These are phyloP conservation scores for Sordariomycetes sp. DNA, from an alignment of 2,329 filamentous ascomycete species.

Conservation along the genomic window DNA sequence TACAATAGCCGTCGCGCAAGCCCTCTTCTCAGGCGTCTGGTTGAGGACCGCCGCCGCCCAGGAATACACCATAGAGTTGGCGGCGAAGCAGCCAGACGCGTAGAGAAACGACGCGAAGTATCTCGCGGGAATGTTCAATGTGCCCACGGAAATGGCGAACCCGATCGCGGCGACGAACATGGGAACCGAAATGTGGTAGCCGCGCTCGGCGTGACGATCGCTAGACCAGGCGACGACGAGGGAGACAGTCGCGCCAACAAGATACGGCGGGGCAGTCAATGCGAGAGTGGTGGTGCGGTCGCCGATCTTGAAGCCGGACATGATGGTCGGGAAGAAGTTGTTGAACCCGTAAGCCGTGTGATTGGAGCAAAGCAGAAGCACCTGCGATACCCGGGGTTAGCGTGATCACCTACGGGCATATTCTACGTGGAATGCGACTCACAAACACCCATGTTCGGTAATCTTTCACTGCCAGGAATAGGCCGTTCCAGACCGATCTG, in stretches of 20 bases:
- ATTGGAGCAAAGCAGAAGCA: neutral
- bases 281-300: neutral
- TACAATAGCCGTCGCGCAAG: neutral
- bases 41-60: neutral
- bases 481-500: slow-evolving; percentile 8
- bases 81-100: neutral
- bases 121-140: neutral
- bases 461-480: slow-evolving; percentile 11
- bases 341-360: neutral
- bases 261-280: neutral
- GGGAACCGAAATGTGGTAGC: neutral
- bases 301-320: neutral
- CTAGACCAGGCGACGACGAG: neutral
- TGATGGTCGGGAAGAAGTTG: neutral
- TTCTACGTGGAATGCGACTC: neutral
- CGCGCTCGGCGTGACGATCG: neutral
- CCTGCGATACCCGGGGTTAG: neutral
- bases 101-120: neutral
- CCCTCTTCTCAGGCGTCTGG: neutral
- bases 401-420: neutral
- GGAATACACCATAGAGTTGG: neutral
- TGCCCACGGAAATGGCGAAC: neutral
- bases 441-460: slow-evolving; percentile 10
- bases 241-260: neutral
- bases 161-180: neutral